phyloP scores from a whole-genome alignment of 331 rosid species.

The Arachis monticola region DNA sequence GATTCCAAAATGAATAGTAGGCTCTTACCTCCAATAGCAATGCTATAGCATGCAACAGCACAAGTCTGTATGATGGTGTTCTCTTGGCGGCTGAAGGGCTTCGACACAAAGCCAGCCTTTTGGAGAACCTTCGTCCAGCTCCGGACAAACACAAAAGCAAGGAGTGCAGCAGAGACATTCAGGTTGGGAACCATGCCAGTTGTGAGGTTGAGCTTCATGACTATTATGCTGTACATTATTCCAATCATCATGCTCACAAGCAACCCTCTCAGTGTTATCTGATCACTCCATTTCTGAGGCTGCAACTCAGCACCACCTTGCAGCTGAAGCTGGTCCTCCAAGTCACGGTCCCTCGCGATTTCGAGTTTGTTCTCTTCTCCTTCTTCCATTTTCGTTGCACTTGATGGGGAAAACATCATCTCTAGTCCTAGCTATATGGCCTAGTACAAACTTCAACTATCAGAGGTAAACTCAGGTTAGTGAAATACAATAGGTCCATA shows the following conservation, averaged over 20 bases:
- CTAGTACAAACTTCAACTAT: slow-evolving; percentile 7
- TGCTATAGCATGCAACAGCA: slow-evolving; percentile 89
- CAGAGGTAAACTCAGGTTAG: slow-evolving; percentile 33
- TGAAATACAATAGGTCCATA: neutral
- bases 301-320: slow-evolving; percentile 31
- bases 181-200: slow-evolving; percentile 87
- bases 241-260: slow-evolving; percentile 78
- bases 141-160: slow-evolving; percentile 68
- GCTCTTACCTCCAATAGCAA: slow-evolving; percentile 72
- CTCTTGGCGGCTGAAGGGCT: slow-evolving; percentile 91
- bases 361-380: slow-evolving; percentile 45
- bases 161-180: slow-evolving; percentile 90
- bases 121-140: slow-evolving; percentile 72
- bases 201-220: slow-evolving; percentile 90
- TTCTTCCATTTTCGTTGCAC: slow-evolving; percentile 26
- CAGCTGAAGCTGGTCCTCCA: slow-evolving; percentile 36
- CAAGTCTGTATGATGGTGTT: slow-evolving; percentile 96
- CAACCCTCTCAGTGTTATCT: slow-evolving; percentile 76
- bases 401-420: slow-evolving; percentile 40
- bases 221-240: slow-evolving; percentile 68
- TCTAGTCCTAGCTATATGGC: slow-evolving; percentile 3
- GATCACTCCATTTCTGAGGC: slow-evolving; percentile 67
- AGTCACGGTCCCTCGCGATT: slow-evolving; percentile 43
- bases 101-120: slow-evolving; percentile 64
- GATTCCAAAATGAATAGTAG: neutral